Evolutionary conservation across 1,284 basidiomycete genomes (phyloP).

Genomic region (Vanrija pseudolonga): DNA sequence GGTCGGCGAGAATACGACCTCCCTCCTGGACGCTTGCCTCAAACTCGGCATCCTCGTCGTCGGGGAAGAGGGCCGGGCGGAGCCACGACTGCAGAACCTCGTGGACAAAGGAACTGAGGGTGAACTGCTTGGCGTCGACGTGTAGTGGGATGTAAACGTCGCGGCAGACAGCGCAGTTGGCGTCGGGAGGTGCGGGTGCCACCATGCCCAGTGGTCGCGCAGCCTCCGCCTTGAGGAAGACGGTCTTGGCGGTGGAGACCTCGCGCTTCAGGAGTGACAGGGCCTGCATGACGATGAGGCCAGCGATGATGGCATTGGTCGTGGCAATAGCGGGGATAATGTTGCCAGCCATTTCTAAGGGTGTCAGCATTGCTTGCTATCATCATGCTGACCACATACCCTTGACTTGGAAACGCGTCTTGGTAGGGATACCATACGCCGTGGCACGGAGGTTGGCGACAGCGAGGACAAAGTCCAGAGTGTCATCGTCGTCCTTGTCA

Average conservation of each 20-base stretch:
- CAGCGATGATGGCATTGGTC: constrained; percentile 95
- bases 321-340: constrained; percentile 99
- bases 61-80: constrained; percentile 33
- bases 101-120: constrained; percentile 68
- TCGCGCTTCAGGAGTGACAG: constrained; percentile 63
- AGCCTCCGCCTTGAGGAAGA: constrained; percentile 1
- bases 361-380: constrained; percentile 8
- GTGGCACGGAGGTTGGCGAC: constrained; percentile 86
- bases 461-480: constrained; percentile 92
- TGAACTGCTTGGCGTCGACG: constrained; percentile 64
- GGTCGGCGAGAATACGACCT: constrained; percentile 52
- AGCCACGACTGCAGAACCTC: constrained; percentile 53
- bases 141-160: constrained; percentile 74
- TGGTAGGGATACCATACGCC: constrained; percentile 81
- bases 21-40: constrained; percentile 72
- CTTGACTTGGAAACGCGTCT: constrained; percentile 96
- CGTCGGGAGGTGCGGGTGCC: constrained; percentile 68
- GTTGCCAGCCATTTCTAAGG: constrained; percentile 96
- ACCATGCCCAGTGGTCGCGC: constrained; percentile 58
- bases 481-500: constrained; percentile 97
- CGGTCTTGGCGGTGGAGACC: constrained; percentile 50
- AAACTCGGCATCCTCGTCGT: constrained; percentile 68
- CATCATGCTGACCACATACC: constrained; percentile 52
- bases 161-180: constrained; percentile 75
- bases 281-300: constrained; percentile 88